A percentile compares a stretch with the other conserved stretches of the same genome.
phyloP scores from a whole-genome alignment of 805 yeast genomes.

The Lachancea meyersii region DNA sequence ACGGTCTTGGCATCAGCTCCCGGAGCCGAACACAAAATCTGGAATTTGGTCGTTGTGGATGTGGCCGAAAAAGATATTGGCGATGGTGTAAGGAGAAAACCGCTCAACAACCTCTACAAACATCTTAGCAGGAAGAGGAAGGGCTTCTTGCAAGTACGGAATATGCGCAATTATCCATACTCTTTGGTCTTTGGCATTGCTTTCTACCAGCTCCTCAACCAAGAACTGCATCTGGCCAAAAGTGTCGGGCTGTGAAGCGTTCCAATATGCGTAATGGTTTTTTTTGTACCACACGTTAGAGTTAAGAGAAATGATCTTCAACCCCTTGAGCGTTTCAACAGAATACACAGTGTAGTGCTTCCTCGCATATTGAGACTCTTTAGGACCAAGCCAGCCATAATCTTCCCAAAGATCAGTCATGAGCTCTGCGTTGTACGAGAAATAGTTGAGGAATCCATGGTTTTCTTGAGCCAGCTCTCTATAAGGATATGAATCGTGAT shows the following conservation, averaged over 20 bases:
- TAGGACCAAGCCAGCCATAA: constrained; percentile 38
- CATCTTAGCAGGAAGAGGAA: constrained; percentile 55
- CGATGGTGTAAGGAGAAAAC: constrained; percentile 62
- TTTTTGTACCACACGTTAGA: constrained; percentile 62
- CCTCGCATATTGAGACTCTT: constrained; percentile 32
- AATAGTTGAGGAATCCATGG: constrained; percentile 39
- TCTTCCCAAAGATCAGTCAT: constrained; percentile 45
- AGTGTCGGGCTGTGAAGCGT: constrained; percentile 48
- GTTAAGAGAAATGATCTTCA: constrained; percentile 56
- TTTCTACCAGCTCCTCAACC: constrained; percentile 53
- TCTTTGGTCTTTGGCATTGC: constrained; percentile 51
- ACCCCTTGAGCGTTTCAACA: constrained; percentile 46
- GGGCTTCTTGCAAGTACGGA: constrained; percentile 53
- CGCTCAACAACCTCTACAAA: constrained; percentile 54
- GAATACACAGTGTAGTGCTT: constrained; percentile 60
- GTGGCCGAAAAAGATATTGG: constrained; percentile 65
- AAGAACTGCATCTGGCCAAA: constrained; percentile 60
- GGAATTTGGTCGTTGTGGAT: constrained; percentile 66
- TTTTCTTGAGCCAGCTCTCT: constrained; percentile 56
- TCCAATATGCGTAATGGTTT: constrained; percentile 51
- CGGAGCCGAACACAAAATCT: constrained; percentile 46
- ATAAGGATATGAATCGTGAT: constrained; percentile 68
- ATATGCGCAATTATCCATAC: constrained; percentile 73
- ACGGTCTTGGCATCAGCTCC: constrained; percentile 36
- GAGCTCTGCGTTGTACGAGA: constrained; percentile 42